A percentile compares a stretch with the other conserved stretches of the same genome.
These are phyloP conservation scores for Diaporthe ampelina DNA, from an alignment of 2,329 filamentous ascomycete species.

Conservation along the genomic window DNA sequence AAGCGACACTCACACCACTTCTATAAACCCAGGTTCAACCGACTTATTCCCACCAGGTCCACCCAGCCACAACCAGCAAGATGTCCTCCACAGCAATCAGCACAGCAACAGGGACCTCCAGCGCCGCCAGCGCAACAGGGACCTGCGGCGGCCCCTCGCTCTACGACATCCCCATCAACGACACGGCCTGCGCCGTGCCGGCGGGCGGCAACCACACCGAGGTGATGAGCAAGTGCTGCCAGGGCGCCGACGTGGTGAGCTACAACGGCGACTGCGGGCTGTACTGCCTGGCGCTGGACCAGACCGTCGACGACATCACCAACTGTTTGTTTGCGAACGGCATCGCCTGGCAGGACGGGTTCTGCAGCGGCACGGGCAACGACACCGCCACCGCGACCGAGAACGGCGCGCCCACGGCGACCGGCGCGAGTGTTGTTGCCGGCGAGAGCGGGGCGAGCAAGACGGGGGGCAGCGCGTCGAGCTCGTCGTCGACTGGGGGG, in stretches of 20 bases:
- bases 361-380: slow-evolving; percentile 53
- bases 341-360: slow-evolving; percentile 51
- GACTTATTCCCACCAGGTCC: not conserved
- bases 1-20: not conserved
- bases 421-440: slow-evolving; percentile 46
- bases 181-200: slow-evolving; percentile 60
- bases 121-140: not conserved
- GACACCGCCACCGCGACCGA: slow-evolving; percentile 53
- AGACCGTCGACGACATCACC: slow-evolving; percentile 52
- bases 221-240: slow-evolving; percentile 48
- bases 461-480: not conserved
- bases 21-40: not conserved
- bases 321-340: slow-evolving; percentile 54
- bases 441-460: slow-evolving; percentile 29
- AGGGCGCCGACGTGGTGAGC: slow-evolving; percentile 52
- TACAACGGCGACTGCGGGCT: slow-evolving; percentile 54
- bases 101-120: not conserved
- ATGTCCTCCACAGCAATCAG: slow-evolving; percentile 30
- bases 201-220: slow-evolving; percentile 56
- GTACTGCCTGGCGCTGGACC: slow-evolving; percentile 60
- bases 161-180: slow-evolving; percentile 59
- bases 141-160: slow-evolving; percentile 45
- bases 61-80: not conserved
- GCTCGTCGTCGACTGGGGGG: slow-evolving; percentile 24
- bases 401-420: slow-evolving; percentile 42